phyloP scores from a whole-genome alignment of 2,329 filamentous ascomycete species.

The Ceratocystis papillata region DNA sequence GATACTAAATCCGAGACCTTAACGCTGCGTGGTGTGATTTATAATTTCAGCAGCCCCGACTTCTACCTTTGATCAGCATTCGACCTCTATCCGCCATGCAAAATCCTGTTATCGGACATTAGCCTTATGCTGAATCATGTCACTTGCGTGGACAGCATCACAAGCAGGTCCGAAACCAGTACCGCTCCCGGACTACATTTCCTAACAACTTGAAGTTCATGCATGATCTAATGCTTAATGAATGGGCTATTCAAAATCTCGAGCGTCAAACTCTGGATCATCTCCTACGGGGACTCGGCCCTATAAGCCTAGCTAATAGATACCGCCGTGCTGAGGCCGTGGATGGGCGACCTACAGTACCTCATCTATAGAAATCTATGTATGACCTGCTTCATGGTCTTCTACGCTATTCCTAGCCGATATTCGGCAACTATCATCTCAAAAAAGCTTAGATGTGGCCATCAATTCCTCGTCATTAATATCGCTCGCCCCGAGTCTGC shows the following conservation, averaged over 20 bases:
- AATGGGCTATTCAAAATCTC: not conserved
- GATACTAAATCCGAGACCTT: not conserved
- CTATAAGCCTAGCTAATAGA: too few relatives aligned
- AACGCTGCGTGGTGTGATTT: not conserved
- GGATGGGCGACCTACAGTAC: not conserved
- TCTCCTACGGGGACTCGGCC: not conserved
- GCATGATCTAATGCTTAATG: not conserved
- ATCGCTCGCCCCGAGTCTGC: not conserved
- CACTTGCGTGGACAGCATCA: not conserved
- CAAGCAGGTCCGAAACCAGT: not conserved
- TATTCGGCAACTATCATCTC: not conserved
- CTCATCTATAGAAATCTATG: not conserved
- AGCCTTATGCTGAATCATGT: not conserved
- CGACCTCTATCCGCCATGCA: not conserved
- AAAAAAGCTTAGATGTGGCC: not conserved
- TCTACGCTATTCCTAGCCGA: not conserved
- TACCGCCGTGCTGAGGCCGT: not conserved
- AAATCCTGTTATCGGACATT: not conserved
- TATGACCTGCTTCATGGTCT: not conserved
- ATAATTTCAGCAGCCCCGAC: not conserved
- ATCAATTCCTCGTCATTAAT: slow-evolving; percentile 8
- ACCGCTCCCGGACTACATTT: not conserved
- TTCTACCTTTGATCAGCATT: not conserved
- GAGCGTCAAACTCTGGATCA: not conserved
- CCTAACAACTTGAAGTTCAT: not conserved